These are phyloP conservation scores for Fusarium fracticaudum DNA, from an alignment of 2,329 filamentous ascomycete genomes.

Conservation along the genomic window DNA sequence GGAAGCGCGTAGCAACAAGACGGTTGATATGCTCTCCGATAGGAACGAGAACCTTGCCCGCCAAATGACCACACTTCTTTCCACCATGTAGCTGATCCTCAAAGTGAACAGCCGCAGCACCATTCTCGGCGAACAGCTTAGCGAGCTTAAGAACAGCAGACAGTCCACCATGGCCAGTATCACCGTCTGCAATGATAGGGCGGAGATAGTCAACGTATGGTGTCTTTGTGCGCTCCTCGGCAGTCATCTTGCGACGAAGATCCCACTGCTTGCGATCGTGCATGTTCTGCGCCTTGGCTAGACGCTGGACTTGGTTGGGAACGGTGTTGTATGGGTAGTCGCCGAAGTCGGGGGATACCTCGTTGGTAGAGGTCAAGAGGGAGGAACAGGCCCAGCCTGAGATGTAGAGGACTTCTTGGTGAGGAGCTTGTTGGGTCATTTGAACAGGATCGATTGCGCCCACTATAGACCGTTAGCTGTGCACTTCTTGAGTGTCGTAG, in stretches of 20 bases:
- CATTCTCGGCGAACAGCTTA: slow-evolving; percentile 97
- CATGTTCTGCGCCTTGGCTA: slow-evolving; percentile 96
- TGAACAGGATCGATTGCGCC: slow-evolving; percentile 98
- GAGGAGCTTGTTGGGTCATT: slow-evolving; percentile 97
- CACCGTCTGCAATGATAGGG: slow-evolving; percentile 95
- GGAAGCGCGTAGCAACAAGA: slow-evolving; percentile 89
- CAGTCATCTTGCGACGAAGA: slow-evolving; percentile 77
- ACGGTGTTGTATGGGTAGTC: slow-evolving; percentile 99
- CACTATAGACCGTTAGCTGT: slow-evolving; percentile 63
- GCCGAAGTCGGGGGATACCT: slow-evolving; percentile 96
- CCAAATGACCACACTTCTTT: slow-evolving; percentile 97
- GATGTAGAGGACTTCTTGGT: slow-evolving; percentile 95
- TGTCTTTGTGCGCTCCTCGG: slow-evolving; percentile 76
- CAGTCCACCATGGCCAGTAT: slow-evolving; percentile 93
- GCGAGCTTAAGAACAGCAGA: slow-evolving; percentile 95
- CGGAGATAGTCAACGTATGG: slow-evolving; percentile 93
- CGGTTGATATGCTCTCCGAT: slow-evolving; percentile 97
- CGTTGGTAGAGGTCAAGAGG: slow-evolving; percentile 91
- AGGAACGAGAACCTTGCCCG: slow-evolving; percentile 94
- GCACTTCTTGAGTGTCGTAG: neutral
- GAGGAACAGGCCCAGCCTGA: slow-evolving; percentile 98
- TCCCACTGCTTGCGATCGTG: slow-evolving; percentile 98
- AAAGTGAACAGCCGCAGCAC: slow-evolving; percentile 95
- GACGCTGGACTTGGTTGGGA: slow-evolving; percentile 94
- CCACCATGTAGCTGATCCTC: slow-evolving; percentile 98